A percentile compares a stretch with the other conserved stretches of the same genome.
Evolutionary conservation across 768 basidiomycete species (phyloP).

Genomic region (Hericium rajendrae): DNA sequence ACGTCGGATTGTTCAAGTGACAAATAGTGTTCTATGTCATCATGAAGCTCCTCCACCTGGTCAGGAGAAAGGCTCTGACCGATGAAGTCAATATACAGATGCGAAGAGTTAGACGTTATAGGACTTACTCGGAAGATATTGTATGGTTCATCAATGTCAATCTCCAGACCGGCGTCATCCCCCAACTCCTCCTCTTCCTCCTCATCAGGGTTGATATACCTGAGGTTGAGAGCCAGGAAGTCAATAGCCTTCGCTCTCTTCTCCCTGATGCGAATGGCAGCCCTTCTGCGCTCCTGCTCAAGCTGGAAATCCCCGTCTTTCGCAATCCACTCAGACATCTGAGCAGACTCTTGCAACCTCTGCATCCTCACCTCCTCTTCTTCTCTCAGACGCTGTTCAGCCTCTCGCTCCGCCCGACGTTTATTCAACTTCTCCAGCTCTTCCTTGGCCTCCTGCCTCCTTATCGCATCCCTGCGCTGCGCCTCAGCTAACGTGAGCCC

Average conservation of each 20-base stretch:
- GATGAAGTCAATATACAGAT: conserved; percentile 2
- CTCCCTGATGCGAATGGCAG: conserved; percentile 90
- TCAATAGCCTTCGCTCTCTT: conserved; percentile 98
- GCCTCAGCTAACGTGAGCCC: conserved; percentile 76
- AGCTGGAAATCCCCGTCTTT: conserved; percentile 97
- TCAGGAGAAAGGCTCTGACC: conserved; percentile 70
- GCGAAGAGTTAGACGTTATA: not conserved
- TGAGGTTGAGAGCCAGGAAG: conserved; percentile 90
- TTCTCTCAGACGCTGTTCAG: conserved; percentile 78
- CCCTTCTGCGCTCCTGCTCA: conserved; percentile 84
- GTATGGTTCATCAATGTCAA: conserved; percentile 97
- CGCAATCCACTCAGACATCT: conserved; percentile 97
- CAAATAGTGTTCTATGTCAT: conserved; percentile 89
- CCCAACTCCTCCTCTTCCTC: conserved; percentile 60
- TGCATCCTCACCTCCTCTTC: conserved; percentile 89
- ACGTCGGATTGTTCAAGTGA: conserved; percentile 73
- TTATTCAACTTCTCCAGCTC: conserved; percentile 88
- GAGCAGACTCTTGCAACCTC: conserved; percentile 84
- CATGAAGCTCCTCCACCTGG: conserved; percentile 89
- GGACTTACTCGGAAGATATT: conserved; percentile 84
- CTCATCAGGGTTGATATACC: conserved; percentile 70
- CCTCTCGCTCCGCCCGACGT: conserved; percentile 86
- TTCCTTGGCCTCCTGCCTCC: conserved; percentile 87
- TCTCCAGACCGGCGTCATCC: conserved; percentile 88
- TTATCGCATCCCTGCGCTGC: conserved; percentile 65